Evolutionary conservation across 768 basidiomycete species (phyloP).

Genomic region (Amanita jacksonii): DNA sequence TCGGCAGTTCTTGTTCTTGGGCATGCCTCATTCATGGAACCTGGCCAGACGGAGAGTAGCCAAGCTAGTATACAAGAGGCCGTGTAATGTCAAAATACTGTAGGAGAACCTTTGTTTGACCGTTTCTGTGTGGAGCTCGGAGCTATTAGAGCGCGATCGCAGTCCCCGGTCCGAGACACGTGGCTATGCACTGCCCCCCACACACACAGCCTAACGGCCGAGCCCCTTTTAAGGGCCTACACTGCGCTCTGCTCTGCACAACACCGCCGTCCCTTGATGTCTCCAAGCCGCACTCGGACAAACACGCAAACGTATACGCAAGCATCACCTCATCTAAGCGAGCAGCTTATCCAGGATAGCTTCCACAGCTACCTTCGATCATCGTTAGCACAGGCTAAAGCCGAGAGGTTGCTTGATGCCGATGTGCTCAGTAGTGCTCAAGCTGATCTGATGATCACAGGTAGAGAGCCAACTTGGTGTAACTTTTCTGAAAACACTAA

Average conservation of each 20-base stretch:
- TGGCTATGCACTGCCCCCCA: too few species aligned
- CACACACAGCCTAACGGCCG: too few species aligned
- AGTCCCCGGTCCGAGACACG: too few species aligned
- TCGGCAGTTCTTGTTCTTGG: slow-evolving; percentile 75
- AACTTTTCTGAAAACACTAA: background rate
- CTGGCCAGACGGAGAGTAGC: slow-evolving; percentile 92
- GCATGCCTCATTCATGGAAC: slow-evolving; percentile 86
- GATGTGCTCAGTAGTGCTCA: slow-evolving; percentile 71
- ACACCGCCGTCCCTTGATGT: too few species aligned
- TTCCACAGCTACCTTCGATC: slow-evolving; percentile 81
- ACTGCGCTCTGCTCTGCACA: too few species aligned
- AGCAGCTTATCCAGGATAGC: slow-evolving; percentile 61
- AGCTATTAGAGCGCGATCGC: too few species aligned
- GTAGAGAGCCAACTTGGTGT: slow-evolving; percentile 28
- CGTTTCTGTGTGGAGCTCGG: too few species aligned
- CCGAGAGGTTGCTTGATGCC: slow-evolving; percentile 61
- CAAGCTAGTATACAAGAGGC: slow-evolving; percentile 70
- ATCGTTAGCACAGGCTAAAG: slow-evolving; percentile 69
- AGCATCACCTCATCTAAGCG: slow-evolving; percentile 44
- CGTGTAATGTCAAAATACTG: slow-evolving; percentile 44
- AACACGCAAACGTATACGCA: too few species aligned
- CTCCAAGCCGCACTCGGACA: background rate
- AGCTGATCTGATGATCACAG: slow-evolving; percentile 80
- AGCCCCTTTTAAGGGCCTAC: too few species aligned
- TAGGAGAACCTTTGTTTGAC: too few species aligned